phyloP scores from a whole-genome alignment of 1,139 yeast species.

The Ogataea hybrid region DNA sequence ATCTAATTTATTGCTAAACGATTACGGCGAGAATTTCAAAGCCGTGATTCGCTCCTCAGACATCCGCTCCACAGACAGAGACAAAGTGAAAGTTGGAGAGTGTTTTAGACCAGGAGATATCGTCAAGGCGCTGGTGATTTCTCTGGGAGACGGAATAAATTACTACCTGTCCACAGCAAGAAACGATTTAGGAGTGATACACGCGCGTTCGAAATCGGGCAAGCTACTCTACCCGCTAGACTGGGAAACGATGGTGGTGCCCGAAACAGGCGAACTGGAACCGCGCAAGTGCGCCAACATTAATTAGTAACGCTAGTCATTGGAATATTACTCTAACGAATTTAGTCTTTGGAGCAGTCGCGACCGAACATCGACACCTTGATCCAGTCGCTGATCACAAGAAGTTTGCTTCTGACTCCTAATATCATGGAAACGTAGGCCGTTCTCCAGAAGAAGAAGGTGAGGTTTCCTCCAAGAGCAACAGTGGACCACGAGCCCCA shows the following conservation, averaged over 20 bases:
- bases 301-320: constrained; percentile 2
- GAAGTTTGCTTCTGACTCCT: constrained; percentile 55
- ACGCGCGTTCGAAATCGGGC: constrained; percentile 75
- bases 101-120: constrained; percentile 92
- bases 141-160: constrained; percentile 91
- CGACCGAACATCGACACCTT: constrained; percentile 58
- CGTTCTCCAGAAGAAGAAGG: constrained; percentile 64
- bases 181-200: constrained; percentile 90
- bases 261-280: constrained; percentile 70
- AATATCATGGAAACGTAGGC: constrained; percentile 63
- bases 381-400: constrained; percentile 57
- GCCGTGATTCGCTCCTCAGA: constrained; percentile 89
- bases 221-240: constrained; percentile 85
- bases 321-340: constrained; percentile 5
- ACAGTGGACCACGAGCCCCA: constrained; percentile 52
- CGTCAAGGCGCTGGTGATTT: constrained; percentile 75
- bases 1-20: constrained; percentile 52
- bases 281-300: constrained; percentile 86
- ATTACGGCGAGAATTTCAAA: constrained; percentile 86
- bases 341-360: constrained; percentile 48
- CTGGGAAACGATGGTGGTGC: constrained; percentile 93
- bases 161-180: constrained; percentile 88
- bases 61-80: constrained; percentile 87
- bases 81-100: constrained; percentile 74
- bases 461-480: constrained; percentile 56